These are phyloP conservation scores for Coprinellus aureogranulatus DNA, from an alignment of 768 basidiomycete genomes.

Conservation along the genomic window DNA sequence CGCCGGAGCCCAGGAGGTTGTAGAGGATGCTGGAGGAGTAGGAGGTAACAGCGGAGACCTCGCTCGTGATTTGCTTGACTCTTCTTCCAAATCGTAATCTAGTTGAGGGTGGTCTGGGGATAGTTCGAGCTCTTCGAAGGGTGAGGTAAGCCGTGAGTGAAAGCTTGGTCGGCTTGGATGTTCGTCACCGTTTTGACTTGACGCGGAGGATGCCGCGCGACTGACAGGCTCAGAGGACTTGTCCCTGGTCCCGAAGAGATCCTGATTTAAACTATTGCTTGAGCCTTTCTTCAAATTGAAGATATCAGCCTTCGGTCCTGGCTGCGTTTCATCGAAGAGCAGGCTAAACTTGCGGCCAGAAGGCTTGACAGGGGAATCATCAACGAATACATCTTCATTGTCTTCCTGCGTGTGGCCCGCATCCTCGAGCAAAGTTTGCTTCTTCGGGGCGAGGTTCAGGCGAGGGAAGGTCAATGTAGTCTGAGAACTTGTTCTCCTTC, in stretches of 20 bases:
- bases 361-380: slow-evolving; percentile 70
- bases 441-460: slow-evolving; percentile 21
- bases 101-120: slow-evolving; percentile 20
- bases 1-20: slow-evolving; percentile 17
- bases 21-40: slow-evolving; percentile 54
- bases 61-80: slow-evolving; percentile 8
- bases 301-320: slow-evolving; percentile 9
- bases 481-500: slow-evolving; percentile 44
- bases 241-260: background rate
- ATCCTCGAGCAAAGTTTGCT: slow-evolving; percentile 8
- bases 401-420: slow-evolving; percentile 27
- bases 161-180: background rate
- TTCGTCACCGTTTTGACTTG: background rate
- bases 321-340: slow-evolving; percentile 54
- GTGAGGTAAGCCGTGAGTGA: slow-evolving; percentile 16
- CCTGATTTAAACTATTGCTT: background rate
- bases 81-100: slow-evolving; percentile 9
- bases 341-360: slow-evolving; percentile 58
- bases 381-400: slow-evolving; percentile 54
- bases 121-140: slow-evolving; percentile 36
- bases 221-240: background rate
- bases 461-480: slow-evolving; percentile 36
- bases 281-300: slow-evolving; percentile 11
- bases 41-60: slow-evolving; percentile 54
- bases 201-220: background rate